Base-by-base conservation (phyloP, 768 basidiomycete genomes). In the Boletus edulis region DNA sequence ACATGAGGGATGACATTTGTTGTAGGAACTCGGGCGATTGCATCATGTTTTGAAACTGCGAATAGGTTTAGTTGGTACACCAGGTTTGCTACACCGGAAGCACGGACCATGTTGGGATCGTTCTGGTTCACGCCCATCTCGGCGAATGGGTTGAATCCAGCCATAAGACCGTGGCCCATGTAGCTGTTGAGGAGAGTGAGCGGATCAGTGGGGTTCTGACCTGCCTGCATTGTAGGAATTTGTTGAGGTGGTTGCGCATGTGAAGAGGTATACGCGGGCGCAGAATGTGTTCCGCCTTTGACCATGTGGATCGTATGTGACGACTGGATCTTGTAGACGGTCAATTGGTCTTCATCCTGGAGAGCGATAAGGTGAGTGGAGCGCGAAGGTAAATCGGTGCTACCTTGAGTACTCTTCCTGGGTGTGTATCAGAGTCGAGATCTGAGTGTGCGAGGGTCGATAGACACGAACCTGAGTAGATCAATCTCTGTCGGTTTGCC, bases 291-390 rank as follows among this genome's bases (percentile, higher is more conserved):
- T 11, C 82, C 85, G 22, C 91, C 90, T 69, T 95, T 96, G 63
- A 94, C 94, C 90, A 94, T 93, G 69, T 94, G 94, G 40, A 95
- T 84, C 0, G 93, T 94, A 68, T 97, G 91, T 4, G 82, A 79
- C 1, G 87, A 82, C 65, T 91, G 89, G 55, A 97, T 94, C 78
- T 97, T 96, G 81, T 97, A 97, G 9, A 78, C 77, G 1, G 88
- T 84, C 11, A 97, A 76, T 13, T 70, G 65, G 63, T 98, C 94
- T 47, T 96, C 93, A 61, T 93, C 91, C 86, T 93, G 63, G 14
- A 48, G 40, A n/a, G 27, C 41, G 51, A 57, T 58, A 39, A 65
- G 57, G 20, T 43, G 43, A 55, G 46, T 2, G 18, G 5, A 20
- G 29, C 34, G 18, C 24, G 42, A 14, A 8, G 34, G 38, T 24